These are phyloP conservation scores for Streptanthus diversifolius DNA, from an alignment of 345 rosid genomes.

Conservation along the genomic window DNA sequence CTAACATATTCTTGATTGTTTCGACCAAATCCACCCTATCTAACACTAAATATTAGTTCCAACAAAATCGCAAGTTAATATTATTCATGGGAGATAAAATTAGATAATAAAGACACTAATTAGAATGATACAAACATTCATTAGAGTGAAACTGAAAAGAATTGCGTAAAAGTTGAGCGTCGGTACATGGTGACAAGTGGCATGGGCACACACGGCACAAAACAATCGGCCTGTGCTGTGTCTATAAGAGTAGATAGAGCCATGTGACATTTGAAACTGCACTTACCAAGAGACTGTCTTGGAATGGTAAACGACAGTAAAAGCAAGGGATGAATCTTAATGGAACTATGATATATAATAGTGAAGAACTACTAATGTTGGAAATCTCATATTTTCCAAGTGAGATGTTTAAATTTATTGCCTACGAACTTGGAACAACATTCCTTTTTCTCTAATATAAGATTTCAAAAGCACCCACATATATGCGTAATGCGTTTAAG, in stretches of 20 bases:
- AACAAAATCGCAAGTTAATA: no score
- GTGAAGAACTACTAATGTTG: background rate
- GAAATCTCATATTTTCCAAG: background rate
- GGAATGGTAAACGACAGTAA: slow-evolving; percentile 33
- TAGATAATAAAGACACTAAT: background rate
- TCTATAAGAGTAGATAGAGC: slow-evolving; percentile 20
- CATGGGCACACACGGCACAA: slow-evolving; percentile 19
- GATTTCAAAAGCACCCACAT: background rate
- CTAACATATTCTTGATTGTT: no score
- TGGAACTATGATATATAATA: background rate
- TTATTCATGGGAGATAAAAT: no score
- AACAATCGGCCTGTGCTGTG: background rate
- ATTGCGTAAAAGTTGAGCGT: background rate
- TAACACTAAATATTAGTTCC: no score
- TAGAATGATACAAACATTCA: background rate
- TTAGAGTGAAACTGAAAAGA: background rate
- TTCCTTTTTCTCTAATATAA: background rate
- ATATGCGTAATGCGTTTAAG: background rate
- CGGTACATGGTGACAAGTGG: slow-evolving; percentile 26
- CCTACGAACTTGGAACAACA: background rate
- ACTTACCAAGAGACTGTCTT: slow-evolving; percentile 22
- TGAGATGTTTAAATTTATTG: background rate
- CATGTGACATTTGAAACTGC: slow-evolving; percentile 21
- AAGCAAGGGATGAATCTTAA: slow-evolving; percentile 19
- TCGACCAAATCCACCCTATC: no score